phyloP scores from a whole-genome alignment of 352 stramenopile genomes.

The Phytophthora sansomeana region DNA sequence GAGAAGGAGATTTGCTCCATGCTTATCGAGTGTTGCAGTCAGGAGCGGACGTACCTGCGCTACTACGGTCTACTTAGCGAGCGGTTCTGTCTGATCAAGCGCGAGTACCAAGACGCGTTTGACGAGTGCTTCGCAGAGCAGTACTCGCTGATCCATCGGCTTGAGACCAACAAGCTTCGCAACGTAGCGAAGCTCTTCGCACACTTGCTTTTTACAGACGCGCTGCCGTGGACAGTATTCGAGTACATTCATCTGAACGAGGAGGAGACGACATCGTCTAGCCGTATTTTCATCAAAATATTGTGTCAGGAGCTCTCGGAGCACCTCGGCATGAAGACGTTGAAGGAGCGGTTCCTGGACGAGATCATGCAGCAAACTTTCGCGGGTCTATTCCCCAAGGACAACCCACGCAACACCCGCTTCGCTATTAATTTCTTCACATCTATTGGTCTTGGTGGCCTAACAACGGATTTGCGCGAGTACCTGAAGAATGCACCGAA shows the following conservation, averaged over 20 bases:
- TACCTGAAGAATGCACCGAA: conserved; percentile 97
- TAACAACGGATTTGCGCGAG: conserved; percentile 97
- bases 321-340: conserved; percentile 95
- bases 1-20: conserved; percentile 99
- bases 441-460: conserved; percentile 96
- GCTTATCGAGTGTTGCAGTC: conserved; percentile 99
- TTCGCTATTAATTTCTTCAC: conserved; percentile 99
- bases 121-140: conserved; percentile 95
- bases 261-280: conserved; percentile 99
- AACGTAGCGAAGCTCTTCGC: conserved; percentile 99
- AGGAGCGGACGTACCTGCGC: conserved; percentile 97
- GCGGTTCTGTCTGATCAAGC: conserved; percentile 97
- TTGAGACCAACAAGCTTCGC: conserved; percentile 99
- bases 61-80: conserved; percentile 98
- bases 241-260: conserved; percentile 98
- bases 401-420: conserved; percentile 97
- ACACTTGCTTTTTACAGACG: conserved; percentile 97
- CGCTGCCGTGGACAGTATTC: conserved; percentile 98
- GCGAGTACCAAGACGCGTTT: conserved; percentile 96
- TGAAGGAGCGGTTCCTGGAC: conserved; percentile 96
- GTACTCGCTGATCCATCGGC: conserved; percentile 96
- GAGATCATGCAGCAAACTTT: conserved; percentile 93
- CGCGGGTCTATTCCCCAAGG: conserved; percentile 96
- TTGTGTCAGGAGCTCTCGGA: conserved; percentile 98
- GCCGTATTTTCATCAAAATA: conserved; percentile 99